A percentile compares a stretch with the other conserved stretches of the same genome.
Evolutionary conservation across 2,329 filamentous ascomycete genomes (phyloP).

Genomic region (Cadophora sp.): DNA sequence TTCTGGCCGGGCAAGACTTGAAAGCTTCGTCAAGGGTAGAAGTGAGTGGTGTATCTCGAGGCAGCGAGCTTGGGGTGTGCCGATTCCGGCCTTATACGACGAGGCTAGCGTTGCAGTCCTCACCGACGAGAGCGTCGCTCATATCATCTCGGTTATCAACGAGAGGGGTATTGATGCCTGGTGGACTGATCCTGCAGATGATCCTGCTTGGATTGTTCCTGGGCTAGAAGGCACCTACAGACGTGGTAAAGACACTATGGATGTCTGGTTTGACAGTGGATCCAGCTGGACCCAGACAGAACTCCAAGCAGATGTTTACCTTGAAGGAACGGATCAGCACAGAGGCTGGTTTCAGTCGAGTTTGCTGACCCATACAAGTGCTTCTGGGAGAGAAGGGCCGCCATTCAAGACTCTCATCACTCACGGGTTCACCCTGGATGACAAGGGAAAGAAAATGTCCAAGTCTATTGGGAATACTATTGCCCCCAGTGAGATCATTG

Average conservation of each 20-base stretch:
- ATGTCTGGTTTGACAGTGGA: constrained; percentile 99
- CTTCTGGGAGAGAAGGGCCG: constrained; percentile 53
- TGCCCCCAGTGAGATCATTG: constrained; percentile 81
- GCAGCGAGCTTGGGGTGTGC: constrained; percentile 95
- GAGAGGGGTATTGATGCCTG: constrained; percentile 87
- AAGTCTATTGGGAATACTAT: constrained; percentile 94
- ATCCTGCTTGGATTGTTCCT: constrained; percentile 77
- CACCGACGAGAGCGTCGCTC: constrained; percentile 77
- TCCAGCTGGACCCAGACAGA: constrained; percentile 80
- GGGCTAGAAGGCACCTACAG: constrained; percentile 67
- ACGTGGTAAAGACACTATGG: constrained; percentile 94
- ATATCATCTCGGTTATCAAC: constrained; percentile 82
- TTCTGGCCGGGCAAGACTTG: constrained; percentile 73
- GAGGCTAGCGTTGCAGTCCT: constrained; percentile 77
- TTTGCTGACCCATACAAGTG: constrained; percentile 76
- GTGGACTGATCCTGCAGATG: constrained; percentile 84
- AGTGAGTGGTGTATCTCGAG: constrained; percentile 99
- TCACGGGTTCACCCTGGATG: constrained; percentile 92
- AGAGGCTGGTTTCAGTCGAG: constrained; percentile 99
- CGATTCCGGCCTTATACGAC: constrained; percentile 89
- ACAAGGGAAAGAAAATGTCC: constrained; percentile 96
- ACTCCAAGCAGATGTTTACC: constrained; percentile 79
- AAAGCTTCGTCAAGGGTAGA: constrained; percentile 85
- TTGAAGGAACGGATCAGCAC: constrained; percentile 96
- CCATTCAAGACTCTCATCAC: constrained; percentile 93